phyloP scores from a whole-genome alignment of 768 basidiomycete genomes.

The Cystofilobasidium capitatum region DNA sequence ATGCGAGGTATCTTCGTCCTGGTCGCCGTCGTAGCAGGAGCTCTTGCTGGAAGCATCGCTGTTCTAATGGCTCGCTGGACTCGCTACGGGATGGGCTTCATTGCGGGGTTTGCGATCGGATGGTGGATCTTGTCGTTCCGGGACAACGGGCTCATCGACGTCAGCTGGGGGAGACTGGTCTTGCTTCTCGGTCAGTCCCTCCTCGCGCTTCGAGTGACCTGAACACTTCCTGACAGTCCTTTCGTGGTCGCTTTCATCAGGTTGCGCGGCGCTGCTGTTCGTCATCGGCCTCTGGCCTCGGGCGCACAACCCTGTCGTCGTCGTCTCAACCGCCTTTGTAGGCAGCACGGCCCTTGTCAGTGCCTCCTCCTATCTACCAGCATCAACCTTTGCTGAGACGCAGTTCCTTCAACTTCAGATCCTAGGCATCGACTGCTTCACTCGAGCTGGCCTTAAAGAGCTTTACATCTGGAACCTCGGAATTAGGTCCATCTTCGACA shows the following conservation, averaged over 20 bases:
- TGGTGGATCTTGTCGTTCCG: constrained; percentile 80
- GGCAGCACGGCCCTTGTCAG: constrained; percentile 66
- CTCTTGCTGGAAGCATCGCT: constrained; percentile 71
- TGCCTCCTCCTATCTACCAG: neutral
- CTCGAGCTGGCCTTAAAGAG: constrained; percentile 87
- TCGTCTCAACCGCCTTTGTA: constrained; percentile 72
- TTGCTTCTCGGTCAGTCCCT: constrained; percentile 61
- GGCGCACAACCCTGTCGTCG: constrained; percentile 76
- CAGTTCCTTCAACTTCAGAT: constrained; percentile 43
- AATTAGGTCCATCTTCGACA: constrained; percentile 67
- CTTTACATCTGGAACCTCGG: constrained; percentile 96
- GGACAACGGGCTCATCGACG: constrained; percentile 66
- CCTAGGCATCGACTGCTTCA: constrained; percentile 86
- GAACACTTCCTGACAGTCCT: constrained; percentile 20
- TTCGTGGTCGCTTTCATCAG: constrained; percentile 41
- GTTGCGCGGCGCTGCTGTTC: constrained; percentile 65
- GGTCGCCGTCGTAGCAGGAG: constrained; percentile 64
- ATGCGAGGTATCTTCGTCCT: constrained; percentile 85
- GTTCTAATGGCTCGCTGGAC: constrained; percentile 75
- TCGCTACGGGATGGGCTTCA: constrained; percentile 54
- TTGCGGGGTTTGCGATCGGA: constrained; percentile 77
- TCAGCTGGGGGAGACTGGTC: constrained; percentile 77
- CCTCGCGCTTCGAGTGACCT: constrained; percentile 23
- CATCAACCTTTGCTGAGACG: too few species aligned
- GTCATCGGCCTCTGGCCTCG: constrained; percentile 73